Percentiles rank a stretch among this genome's conserved stretches.
Evolutionary conservation across 225 moss, liverwort and hornwort species (phyloP).

Genomic region (Polytrichum formosum): DNA sequence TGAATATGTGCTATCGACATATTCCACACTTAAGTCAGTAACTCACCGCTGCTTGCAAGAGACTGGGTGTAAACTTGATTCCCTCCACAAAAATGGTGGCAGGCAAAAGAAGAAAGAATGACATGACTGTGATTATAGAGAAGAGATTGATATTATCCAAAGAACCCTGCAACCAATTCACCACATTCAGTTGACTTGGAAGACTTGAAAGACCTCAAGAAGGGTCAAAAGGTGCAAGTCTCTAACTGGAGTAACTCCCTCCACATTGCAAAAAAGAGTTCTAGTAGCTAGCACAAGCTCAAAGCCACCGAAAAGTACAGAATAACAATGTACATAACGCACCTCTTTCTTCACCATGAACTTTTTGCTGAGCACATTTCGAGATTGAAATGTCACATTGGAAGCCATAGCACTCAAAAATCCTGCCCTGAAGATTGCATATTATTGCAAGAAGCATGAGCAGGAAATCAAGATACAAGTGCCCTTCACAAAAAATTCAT

Average conservation of each 20-base stretch:
- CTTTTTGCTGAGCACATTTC: conserved; percentile 97
- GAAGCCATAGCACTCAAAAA: conserved; percentile 98
- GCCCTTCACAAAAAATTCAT: too few relatives aligned
- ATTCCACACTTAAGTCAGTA: too few relatives aligned
- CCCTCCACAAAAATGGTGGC: conserved; percentile 64
- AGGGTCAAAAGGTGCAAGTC: not conserved
- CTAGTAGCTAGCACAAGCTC: not conserved
- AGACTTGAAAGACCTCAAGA: not conserved
- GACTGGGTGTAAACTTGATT: conserved; percentile 72
- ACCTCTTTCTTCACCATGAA: conserved; percentile 98
- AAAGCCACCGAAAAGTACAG: not conserved
- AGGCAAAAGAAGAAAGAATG: conserved; percentile 75
- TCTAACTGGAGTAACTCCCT: too few relatives aligned
- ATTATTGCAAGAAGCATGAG: too few relatives aligned
- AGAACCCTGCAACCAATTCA: conserved; percentile 53
- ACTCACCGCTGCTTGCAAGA: conserved; percentile 53
- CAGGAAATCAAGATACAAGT: too few relatives aligned
- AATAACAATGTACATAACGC: not conserved
- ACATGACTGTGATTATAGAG: conserved; percentile 89
- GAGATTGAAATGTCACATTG: conserved; percentile 94
- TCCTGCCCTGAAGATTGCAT: conserved; percentile 50
- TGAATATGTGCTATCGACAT: too few relatives aligned
- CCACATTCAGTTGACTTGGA: not conserved
- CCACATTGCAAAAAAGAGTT: too few relatives aligned
- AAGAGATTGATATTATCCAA: conserved; percentile 94